Conservation (phyloP, 1,284 basidiomycete genomes). For the Boletellus deceptivus region DNA sequence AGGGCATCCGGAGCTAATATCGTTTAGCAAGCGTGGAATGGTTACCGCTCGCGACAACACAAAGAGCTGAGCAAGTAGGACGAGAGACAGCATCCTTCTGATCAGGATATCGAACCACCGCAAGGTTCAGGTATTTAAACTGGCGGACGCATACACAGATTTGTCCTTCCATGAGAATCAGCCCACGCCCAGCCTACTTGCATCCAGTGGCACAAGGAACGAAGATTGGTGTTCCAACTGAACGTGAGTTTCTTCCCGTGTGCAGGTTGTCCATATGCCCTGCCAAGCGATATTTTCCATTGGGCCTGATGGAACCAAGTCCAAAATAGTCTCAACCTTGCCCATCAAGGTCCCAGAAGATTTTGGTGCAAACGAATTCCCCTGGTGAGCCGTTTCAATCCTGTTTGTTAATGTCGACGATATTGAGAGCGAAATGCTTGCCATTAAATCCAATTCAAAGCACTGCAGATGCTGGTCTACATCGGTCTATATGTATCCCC, state of each 20-base stretch:
- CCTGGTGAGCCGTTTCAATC: not conserved
- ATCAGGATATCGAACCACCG: not conserved
- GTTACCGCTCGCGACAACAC: conserved; percentile 8
- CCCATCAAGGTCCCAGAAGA: not conserved
- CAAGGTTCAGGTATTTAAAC: conserved; percentile 17
- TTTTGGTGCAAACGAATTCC: not conserved
- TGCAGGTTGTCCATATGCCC: not conserved
- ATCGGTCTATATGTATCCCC: conserved; percentile 27
- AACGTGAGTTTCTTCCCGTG: conserved; percentile 1
- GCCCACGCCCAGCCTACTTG: not conserved
- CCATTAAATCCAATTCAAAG: conserved; percentile 16
- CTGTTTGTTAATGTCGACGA: conserved; percentile 1
- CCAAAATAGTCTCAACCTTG: too few species aligned
- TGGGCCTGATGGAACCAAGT: not conserved
- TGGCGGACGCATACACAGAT: not conserved
- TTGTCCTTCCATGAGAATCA: not conserved
- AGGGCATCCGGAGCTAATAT: conserved; percentile 42
- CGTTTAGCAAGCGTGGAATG: conserved; percentile 32
- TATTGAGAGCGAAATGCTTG: conserved; percentile 9
- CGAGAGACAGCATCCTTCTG: conserved; percentile 13
- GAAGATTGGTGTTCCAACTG: not conserved
- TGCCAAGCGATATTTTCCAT: not conserved
- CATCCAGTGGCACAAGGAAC: not conserved
- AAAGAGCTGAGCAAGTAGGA: conserved; percentile 19
- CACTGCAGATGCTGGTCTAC: conserved; percentile 19